Percentiles rank a stretch among this genome's conserved stretches.
phyloP scores from a whole-genome alignment of 352 stramenopile species.

The Globisporangium ultimum region DNA sequence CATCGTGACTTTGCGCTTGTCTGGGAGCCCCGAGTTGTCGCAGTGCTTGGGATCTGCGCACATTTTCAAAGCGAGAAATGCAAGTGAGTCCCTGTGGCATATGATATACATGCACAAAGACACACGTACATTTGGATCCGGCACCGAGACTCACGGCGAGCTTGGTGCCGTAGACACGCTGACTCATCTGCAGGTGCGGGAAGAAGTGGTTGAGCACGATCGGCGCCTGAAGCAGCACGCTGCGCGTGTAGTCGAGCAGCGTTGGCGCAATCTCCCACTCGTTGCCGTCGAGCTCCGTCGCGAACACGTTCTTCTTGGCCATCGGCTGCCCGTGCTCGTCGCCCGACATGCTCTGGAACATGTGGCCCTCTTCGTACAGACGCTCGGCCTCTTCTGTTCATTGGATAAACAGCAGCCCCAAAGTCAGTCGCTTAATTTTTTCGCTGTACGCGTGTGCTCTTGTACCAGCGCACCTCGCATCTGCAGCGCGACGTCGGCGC shows the following conservation, averaged over 20 bases:
- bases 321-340: conserved; percentile 38
- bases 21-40: conserved; percentile 42
- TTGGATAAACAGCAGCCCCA: neutral
- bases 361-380: conserved; percentile 40
- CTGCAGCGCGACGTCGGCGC: conserved; percentile 26
- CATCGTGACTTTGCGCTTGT: conserved; percentile 64
- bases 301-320: conserved; percentile 46
- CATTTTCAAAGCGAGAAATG: neutral
- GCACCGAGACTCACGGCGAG: conserved; percentile 46
- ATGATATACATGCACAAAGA: neutral
- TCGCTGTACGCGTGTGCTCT: neutral
- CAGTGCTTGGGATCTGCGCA: conserved; percentile 48
- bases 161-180: conserved; percentile 42
- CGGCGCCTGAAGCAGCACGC: conserved; percentile 43
- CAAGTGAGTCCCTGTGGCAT: neutral
- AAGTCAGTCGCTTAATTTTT: neutral
- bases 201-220: conserved; percentile 46
- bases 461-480: conserved; percentile 29
- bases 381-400: conserved; percentile 32
- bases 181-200: conserved; percentile 43
- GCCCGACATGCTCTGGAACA: conserved; percentile 50
- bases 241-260: conserved; percentile 50
- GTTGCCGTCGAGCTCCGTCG: conserved; percentile 41
- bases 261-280: conserved; percentile 48
- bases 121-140: conserved; percentile 38